Evolutionary conservation across 257 asterid genomes (phyloP).

Genomic region (Solanum pennellii): DNA sequence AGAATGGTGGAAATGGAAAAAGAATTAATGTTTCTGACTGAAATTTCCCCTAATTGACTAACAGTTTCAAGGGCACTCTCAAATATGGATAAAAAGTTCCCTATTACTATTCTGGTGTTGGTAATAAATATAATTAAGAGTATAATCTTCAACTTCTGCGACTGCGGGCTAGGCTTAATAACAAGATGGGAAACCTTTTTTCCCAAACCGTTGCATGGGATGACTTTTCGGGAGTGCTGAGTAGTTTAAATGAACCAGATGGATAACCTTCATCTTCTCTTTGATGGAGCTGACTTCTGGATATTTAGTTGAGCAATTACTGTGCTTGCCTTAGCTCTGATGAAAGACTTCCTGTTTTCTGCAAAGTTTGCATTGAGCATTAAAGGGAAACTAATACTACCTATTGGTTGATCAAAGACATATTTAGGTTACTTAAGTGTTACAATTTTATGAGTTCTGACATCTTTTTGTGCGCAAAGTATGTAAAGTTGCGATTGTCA

Average conservation of each 20-base stretch:
- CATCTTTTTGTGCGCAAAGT: not conserved
- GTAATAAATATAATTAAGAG: not conserved
- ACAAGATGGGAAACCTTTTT: not conserved
- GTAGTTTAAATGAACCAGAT: not conserved
- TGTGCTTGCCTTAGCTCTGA: not conserved
- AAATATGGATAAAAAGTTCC: not conserved
- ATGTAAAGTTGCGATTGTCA: not conserved
- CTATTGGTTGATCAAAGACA: not conserved
- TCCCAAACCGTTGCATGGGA: not conserved
- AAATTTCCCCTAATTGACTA: not conserved
- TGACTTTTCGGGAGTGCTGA: not conserved
- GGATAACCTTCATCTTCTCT: not conserved
- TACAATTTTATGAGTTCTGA: not conserved
- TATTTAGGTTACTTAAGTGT: not conserved
- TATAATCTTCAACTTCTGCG: not conserved
- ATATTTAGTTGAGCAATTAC: not conserved
- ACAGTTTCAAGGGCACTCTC: not conserved
- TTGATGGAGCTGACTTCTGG: not conserved
- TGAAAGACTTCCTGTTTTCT: not conserved
- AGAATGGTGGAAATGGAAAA: not conserved
- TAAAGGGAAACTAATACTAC: not conserved
- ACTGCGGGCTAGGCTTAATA: not conserved
- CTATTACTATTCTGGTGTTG: not conserved
- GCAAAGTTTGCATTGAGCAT: not conserved
- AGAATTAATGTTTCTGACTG: not conserved